Percentiles rank a stretch among this genome's conserved stretches.
phyloP scores from a whole-genome alignment of 2,329 filamentous ascomycete genomes.

The Sporothrix variecibatus region DNA sequence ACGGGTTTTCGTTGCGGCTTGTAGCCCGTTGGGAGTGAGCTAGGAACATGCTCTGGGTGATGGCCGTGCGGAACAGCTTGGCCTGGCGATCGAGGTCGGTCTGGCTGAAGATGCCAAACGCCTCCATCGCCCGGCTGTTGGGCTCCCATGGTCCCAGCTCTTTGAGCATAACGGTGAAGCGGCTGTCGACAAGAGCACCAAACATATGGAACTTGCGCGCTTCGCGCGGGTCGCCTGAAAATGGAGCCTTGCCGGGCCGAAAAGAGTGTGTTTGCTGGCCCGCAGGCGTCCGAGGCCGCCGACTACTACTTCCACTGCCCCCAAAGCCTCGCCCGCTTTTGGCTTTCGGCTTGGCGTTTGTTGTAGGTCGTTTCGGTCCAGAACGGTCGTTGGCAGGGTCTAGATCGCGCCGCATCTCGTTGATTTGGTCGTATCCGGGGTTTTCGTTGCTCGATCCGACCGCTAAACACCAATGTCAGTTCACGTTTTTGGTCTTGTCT shows the following conservation, averaged over 20 bases:
- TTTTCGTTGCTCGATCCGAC: background rate
- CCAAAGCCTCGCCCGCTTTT: background rate
- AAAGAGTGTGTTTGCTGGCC: background rate
- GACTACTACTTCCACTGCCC: background rate
- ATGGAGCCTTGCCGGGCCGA: background rate
- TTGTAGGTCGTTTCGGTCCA: background rate
- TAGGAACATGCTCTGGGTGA: constrained; percentile 49
- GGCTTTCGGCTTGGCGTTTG: background rate
- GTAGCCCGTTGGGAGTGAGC: constrained; percentile 44
- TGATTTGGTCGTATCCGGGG: background rate
- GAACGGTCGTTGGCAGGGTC: background rate
- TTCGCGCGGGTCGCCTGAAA: constrained; percentile 11
- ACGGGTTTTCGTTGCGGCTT: constrained; percentile 49
- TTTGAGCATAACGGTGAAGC: constrained; percentile 42
- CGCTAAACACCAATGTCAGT: background rate
- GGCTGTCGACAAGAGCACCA: constrained; percentile 34
- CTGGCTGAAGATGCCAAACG: constrained; percentile 43
- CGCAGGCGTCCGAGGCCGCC: background rate
- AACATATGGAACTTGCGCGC: constrained; percentile 35
- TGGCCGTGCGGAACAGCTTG: constrained; percentile 47
- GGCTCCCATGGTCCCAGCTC: constrained; percentile 34
- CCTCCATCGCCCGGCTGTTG: constrained; percentile 36
- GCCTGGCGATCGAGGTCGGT: constrained; percentile 49
- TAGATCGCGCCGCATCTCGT: background rate
- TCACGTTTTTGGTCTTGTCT: background rate